Evolutionary conservation across 306 rosid genomes (phyloP).

Genomic region (Astragalus membranaceus): DNA sequence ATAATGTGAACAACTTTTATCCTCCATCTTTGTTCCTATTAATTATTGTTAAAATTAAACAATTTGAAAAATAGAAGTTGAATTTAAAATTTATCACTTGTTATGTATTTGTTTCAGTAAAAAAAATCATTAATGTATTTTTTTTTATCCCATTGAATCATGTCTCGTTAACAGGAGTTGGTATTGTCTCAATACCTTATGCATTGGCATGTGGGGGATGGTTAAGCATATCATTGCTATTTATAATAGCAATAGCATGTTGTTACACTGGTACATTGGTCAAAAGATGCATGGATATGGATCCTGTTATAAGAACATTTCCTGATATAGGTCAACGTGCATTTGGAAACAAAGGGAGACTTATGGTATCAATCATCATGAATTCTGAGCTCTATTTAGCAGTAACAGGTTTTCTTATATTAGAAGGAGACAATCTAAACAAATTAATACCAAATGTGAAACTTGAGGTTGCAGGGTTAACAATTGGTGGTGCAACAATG

Average conservation of each 20-base stretch:
- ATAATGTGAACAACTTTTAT: not conserved
- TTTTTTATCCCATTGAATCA: too few relatives aligned
- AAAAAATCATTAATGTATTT: too few relatives aligned
- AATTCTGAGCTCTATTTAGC: constrained; percentile 66
- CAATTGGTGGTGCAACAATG: constrained; percentile 37
- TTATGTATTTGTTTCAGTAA: too few relatives aligned
- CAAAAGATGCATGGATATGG: constrained; percentile 71
- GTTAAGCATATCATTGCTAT: constrained; percentile 61
- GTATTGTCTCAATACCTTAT: constrained; percentile 67
- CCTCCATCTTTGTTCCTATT: not conserved
- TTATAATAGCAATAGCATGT: constrained; percentile 40
- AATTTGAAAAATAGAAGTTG: not conserved
- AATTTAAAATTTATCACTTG: too few relatives aligned
- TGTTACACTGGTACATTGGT: constrained; percentile 68
- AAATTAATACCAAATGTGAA: constrained; percentile 44
- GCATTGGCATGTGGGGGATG: constrained; percentile 83
- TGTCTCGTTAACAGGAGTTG: constrained; percentile 82
- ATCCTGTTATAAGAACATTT: constrained; percentile 48
- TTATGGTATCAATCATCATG: constrained; percentile 49
- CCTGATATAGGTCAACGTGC: constrained; percentile 79
- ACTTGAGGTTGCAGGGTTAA: constrained; percentile 35
- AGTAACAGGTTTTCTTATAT: constrained; percentile 66
- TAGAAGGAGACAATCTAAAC: constrained; percentile 70
- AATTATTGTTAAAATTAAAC: not conserved
- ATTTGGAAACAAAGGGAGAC: constrained; percentile 58